Evolutionary conservation across 2,329 filamentous ascomycete species (phyloP).

Genomic region (Fusarium chlamydosporum): DNA sequence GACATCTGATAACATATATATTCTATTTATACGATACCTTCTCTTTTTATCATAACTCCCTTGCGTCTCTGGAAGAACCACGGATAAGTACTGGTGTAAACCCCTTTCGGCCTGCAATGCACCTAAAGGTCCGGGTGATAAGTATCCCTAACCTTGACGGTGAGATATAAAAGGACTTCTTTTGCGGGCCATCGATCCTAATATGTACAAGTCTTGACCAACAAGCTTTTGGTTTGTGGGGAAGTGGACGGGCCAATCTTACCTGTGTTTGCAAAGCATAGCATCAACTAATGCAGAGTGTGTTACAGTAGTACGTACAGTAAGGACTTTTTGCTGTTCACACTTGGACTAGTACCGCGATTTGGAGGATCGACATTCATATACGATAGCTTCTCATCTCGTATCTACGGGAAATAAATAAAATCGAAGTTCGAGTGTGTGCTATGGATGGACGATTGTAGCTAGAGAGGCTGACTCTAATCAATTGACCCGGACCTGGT

Average conservation of each 20-base stretch:
- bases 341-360: not conserved
- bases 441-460: not conserved
- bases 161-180: slow-evolving; percentile 37
- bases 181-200: slow-evolving; percentile 36
- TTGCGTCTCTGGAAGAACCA: slow-evolving; percentile 7
- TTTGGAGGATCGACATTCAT: not conserved
- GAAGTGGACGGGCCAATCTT: slow-evolving; percentile 40
- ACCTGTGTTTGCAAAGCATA: slow-evolving; percentile 19
- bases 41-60: not conserved
- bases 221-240: slow-evolving; percentile 46
- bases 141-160: slow-evolving; percentile 9
- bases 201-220: slow-evolving; percentile 37
- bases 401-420: not conserved
- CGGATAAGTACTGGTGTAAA: slow-evolving; percentile 1
- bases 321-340: slow-evolving; percentile 4
- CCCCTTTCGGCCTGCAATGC: slow-evolving; percentile 11
- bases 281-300: slow-evolving; percentile 29
- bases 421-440: not conserved
- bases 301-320: slow-evolving; percentile 3
- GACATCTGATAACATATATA: not conserved
- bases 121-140: slow-evolving; percentile 2
- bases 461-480: not conserved
- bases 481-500: slow-evolving; percentile 3
- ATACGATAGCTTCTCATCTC: not conserved
- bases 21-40: not conserved